Percentiles rank a stretch among this genome's conserved stretches.
These are phyloP conservation scores for Rhododendron williamsianum DNA, from an alignment of 148 eudicot species.

Conservation along the genomic window DNA sequence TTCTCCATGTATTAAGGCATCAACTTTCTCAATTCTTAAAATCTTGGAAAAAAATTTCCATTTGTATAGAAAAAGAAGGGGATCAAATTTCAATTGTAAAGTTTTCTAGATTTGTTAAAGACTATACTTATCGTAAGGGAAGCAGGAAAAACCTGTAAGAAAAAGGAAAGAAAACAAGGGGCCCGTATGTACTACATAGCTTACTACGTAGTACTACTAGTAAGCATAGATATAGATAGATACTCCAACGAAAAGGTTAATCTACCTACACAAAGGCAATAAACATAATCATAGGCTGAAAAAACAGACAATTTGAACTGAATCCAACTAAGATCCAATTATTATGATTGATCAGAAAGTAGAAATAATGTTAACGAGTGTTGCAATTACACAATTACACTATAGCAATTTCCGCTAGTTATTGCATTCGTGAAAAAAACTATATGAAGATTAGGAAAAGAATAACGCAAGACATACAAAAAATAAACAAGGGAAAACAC, in stretches of 20 bases:
- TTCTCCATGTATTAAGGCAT: too few relatives aligned
- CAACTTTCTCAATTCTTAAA: too few relatives aligned
- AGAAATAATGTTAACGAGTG: background rate
- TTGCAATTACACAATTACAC: conserved; percentile 4
- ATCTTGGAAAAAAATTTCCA: too few relatives aligned
- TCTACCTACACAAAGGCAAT: background rate
- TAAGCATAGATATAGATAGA: too few relatives aligned
- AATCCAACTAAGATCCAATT: background rate
- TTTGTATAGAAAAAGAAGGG: too few relatives aligned
- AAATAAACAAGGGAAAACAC: background rate
- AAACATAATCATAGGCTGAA: background rate
- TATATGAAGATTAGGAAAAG: background rate
- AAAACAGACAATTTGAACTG: background rate
- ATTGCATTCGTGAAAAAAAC: background rate
- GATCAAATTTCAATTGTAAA: too few relatives aligned
- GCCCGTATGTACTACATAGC: too few relatives aligned
- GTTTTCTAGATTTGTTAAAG: too few relatives aligned
- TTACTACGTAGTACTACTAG: too few relatives aligned
- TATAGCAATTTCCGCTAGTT: background rate
- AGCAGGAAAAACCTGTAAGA: too few relatives aligned
- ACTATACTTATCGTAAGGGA: too few relatives aligned
- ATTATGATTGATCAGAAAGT: background rate
- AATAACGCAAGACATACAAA: background rate
- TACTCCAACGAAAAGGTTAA: background rate
- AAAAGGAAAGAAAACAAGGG: too few relatives aligned